A percentile compares a stretch with the other conserved stretches of the same genome.
Evolutionary conservation across 208 protist genomes (phyloP).

Genomic region (Acanthamoeba healyi): DNA sequence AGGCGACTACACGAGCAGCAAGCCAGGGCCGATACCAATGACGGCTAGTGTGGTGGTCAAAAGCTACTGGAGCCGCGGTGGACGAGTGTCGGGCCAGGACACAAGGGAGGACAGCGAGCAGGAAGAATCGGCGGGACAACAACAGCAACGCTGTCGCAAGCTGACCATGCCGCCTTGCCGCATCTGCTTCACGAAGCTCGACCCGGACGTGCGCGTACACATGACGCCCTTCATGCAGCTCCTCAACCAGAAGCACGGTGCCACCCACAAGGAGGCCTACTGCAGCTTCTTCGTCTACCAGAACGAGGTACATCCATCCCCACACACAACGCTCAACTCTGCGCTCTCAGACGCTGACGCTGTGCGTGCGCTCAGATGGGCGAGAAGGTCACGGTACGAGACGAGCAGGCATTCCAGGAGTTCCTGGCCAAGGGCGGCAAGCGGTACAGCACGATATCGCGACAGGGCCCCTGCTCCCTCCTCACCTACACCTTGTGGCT

Average conservation of each 20-base stretch:
- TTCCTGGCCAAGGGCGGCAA: conserved; percentile 12
- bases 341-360: background rate
- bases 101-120: background rate
- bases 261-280: conserved; percentile 21
- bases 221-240: conserved; percentile 6
- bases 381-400: background rate
- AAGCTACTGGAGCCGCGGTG: conserved; percentile 39
- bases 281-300: background rate
- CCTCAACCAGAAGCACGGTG: conserved; percentile 21
- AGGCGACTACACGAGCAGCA: background rate
- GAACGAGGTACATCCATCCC: background rate
- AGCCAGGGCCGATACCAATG: background rate
- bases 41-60: background rate
- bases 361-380: background rate
- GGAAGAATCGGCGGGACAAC: background rate
- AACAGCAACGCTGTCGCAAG: background rate
- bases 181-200: conserved; percentile 59
- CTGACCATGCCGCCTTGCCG: conserved; percentile 46
- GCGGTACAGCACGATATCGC: conserved; percentile 15
- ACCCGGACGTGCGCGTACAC: background rate
- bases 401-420: background rate
- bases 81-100: background rate
- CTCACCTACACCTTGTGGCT: conserved; percentile 27
- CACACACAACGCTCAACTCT: background rate
- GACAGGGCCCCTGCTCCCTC: background rate